Evolutionary conservation across 2,329 filamentous ascomycete species (phyloP), one percentile per base, ranked within the genome.

Genomic region (Pseudovirgaria hyperparasitica): DNA sequence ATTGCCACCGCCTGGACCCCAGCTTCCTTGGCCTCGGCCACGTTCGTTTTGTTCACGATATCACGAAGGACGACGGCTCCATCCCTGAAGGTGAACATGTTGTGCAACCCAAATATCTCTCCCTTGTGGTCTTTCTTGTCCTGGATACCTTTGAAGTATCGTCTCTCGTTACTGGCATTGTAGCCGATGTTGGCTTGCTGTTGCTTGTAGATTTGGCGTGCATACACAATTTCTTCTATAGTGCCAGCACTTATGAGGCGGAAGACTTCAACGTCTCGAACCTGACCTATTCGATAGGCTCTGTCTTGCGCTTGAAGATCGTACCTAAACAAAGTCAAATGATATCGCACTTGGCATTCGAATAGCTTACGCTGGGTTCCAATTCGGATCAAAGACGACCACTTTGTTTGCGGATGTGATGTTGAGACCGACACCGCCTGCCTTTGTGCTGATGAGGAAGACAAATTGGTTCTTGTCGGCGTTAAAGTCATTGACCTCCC

Each of bases 351-450:
- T n/a, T n/a, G n/a, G n/a, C n/a, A n/a, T n/a, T n/a, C n/a, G n/a
- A n/a, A n/a, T n/a, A n/a, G n/a, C n/a, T n/a, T n/a, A n/a, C 2
- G 82, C 72, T 1, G 90, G 90, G 39, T 98, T 98, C 90, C 90
- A 98, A 43, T 96, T 90, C 0, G 90, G 90, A 48, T 96, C 90
- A 25, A 96, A 76, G 19, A 98, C 82, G 21, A 98, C 87, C 0
- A 98, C 90, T 55, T 96, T 96, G 57, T 98, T 98, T 2, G 90
- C 90, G 2, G 84, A 90, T 0, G 87, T 93, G 46, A 98, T 96
- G 48, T 98, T 98, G 16, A 98, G 63, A 0, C 90, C 90, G 1
- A 94, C 80, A 4, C 90, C 90, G 14, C 90, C 90, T 3, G 90
- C 86, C 46, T 80, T 82, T 5, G 90, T 94, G 13, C 82, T 92